Conservation (phyloP, 495 filamentous ascomycete species). For the Xylaria acuta region DNA sequence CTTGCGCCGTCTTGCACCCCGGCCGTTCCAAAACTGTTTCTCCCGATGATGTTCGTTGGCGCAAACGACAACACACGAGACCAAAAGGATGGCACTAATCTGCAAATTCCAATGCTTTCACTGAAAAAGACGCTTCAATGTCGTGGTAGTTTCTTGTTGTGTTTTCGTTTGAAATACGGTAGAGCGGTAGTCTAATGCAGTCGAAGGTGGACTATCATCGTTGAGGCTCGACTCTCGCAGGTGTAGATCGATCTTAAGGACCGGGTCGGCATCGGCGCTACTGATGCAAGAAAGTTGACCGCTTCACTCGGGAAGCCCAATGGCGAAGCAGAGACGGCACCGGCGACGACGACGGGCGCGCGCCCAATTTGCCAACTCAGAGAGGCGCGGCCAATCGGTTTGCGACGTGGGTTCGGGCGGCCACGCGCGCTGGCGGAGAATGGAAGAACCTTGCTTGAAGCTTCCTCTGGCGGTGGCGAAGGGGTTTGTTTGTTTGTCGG, state of each 20-base stretch:
- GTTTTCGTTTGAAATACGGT: not conserved
- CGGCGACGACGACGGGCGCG: slow-evolving; percentile 13
- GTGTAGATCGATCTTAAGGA: slow-evolving; percentile 5
- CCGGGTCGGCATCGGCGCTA: slow-evolving; percentile 4
- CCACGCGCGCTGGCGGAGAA: slow-evolving; percentile 15
- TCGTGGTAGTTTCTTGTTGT: not conserved
- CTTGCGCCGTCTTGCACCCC: not conserved
- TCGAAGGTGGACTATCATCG: not conserved
- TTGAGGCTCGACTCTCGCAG: slow-evolving; percentile 10
- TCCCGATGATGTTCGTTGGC: not conserved
- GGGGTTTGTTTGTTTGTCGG: not conserved
- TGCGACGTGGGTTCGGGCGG: slow-evolving; percentile 8
- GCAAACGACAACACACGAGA: not conserved
- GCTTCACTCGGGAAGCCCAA: slow-evolving; percentile 13
- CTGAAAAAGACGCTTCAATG: not conserved
- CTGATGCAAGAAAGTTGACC: not conserved
- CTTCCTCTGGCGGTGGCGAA: not conserved
- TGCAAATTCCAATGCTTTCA: not conserved
- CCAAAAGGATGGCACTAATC: not conserved
- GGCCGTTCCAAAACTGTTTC: not conserved
- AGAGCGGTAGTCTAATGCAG: not conserved
- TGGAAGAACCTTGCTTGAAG: not conserved
- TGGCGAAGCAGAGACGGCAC: not conserved
- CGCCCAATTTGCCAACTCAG: slow-evolving; percentile 23
- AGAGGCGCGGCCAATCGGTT: slow-evolving; percentile 6